Evolutionary conservation across 108 stramenopile species (phyloP).

Genomic region (Cyclostephanos invisitatus): DNA sequence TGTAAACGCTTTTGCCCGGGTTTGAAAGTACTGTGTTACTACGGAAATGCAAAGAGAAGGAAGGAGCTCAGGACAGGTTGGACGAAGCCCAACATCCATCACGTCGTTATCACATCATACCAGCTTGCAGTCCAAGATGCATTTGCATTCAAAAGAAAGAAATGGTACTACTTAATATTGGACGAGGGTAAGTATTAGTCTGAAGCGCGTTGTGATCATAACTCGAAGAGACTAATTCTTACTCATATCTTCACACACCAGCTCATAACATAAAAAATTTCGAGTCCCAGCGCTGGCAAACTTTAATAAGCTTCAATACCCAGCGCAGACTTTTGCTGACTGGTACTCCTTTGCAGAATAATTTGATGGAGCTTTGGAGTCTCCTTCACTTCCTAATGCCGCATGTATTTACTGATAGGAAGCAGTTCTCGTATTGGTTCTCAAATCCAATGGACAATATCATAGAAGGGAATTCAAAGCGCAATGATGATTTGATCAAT

Average conservation of each 20-base stretch:
- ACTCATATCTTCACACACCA: no score
- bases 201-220: no score
- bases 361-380: constrained; percentile 91
- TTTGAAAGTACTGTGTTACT: constrained; percentile 94
- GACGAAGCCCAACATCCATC: constrained; percentile 92
- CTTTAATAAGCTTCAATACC: constrained; percentile 96
- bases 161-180: constrained; percentile 97
- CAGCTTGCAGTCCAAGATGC: constrained; percentile 95
- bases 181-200: no score
- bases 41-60: constrained; percentile 90
- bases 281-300: constrained; percentile 97
- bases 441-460: constrained; percentile 92
- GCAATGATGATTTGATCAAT: constrained; percentile 77
- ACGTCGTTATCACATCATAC: constrained; percentile 97
- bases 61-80: constrained; percentile 93
- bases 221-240: no score
- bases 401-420: constrained; percentile 78
- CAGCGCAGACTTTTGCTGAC: constrained; percentile 94
- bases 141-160: constrained; percentile 91
- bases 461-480: constrained; percentile 76
- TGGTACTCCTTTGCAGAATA: constrained; percentile 94
- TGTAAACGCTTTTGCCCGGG: constrained; percentile 94
- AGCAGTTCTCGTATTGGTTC: constrained; percentile 90
- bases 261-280: constrained; percentile 99
- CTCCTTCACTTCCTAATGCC: constrained; percentile 91